A percentile compares a stretch with the other conserved stretches of the same genome.
Conservation (phyloP, 768 basidiomycete genomes). For the Brasilioporus rufonigricans region DNA sequence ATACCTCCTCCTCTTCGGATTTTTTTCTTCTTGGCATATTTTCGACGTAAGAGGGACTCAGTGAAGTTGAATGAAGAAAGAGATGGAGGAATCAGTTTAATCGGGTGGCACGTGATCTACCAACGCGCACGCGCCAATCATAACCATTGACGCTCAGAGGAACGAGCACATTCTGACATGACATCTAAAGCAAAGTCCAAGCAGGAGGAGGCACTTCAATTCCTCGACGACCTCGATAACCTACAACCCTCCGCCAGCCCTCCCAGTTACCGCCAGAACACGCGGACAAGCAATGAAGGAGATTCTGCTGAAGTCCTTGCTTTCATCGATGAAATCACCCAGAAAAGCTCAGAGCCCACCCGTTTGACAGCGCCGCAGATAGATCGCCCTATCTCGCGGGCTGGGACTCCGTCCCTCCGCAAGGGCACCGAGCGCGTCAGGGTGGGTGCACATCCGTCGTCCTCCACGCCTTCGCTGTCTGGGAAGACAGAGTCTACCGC, state of each 20-base stretch:
- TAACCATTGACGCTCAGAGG: background rate
- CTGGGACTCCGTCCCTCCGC: slow-evolving; percentile 67
- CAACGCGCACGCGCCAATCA: background rate
- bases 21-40: slow-evolving; percentile 29
- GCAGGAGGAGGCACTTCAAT: slow-evolving; percentile 84
- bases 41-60: background rate
- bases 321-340: slow-evolving; percentile 92
- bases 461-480: slow-evolving; percentile 44
- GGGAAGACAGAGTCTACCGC: slow-evolving; percentile 29
- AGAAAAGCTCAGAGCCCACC: slow-evolving; percentile 81
- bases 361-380: slow-evolving; percentile 53
- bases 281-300: slow-evolving; percentile 43
- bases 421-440: slow-evolving; percentile 78
- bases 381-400: slow-evolving; percentile 58
- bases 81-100: background rate
- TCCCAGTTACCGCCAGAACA: slow-evolving; percentile 26
- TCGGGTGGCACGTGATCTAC: slow-evolving; percentile 15
- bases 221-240: slow-evolving; percentile 93
- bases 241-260: slow-evolving; percentile 47
- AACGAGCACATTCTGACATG: slow-evolving; percentile 25
- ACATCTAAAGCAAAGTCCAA: slow-evolving; percentile 64
- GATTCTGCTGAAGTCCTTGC: slow-evolving; percentile 85
- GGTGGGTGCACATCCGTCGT: slow-evolving; percentile 47
- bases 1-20: slow-evolving; percentile 36
- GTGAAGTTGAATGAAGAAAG: background rate